Conservation (phyloP, 108 stramenopile species). For the Stephanodiscus minutulus region DNA sequence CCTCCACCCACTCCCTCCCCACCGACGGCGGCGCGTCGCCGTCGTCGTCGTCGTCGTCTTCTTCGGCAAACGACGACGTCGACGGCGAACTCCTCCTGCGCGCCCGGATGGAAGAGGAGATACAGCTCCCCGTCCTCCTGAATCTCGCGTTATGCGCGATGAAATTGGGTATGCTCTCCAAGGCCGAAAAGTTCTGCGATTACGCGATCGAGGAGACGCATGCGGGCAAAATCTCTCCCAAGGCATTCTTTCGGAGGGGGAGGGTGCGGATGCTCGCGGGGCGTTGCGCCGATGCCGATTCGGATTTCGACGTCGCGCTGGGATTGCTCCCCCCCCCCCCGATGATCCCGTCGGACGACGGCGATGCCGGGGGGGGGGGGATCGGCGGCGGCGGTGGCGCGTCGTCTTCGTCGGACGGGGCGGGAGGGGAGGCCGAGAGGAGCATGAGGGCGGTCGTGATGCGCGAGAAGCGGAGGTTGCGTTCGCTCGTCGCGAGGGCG, state of each 20-base stretch:
- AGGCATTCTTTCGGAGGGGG: constrained; percentile 74
- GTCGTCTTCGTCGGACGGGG: too few species aligned
- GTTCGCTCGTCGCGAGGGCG: constrained; percentile 22
- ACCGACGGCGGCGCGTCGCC: too few species aligned
- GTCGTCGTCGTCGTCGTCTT: too few species aligned
- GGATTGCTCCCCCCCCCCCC: constrained; percentile 22
- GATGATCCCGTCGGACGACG: too few species aligned
- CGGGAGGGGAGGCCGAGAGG: constrained; percentile 12
- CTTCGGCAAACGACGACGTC: too few species aligned
- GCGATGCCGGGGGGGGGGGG: too few species aligned
- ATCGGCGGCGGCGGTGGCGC: too few species aligned
- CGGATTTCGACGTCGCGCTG: constrained; percentile 56
- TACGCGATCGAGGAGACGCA: constrained; percentile 59
- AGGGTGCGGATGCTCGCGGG: constrained; percentile 73
- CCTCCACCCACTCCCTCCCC: background rate
- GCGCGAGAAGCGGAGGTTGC: constrained; percentile 48
- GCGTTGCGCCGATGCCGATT: constrained; percentile 52
- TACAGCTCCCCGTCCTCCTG: constrained; percentile 77
- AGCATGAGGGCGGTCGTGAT: constrained; percentile 26
- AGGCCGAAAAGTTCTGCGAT: constrained; percentile 76
- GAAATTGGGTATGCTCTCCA: constrained; percentile 76
- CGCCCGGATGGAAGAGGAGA: constrained; percentile 36
- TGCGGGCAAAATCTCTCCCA: constrained; percentile 40
- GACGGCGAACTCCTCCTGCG: background rate
- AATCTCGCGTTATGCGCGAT: constrained; percentile 82